A percentile compares a stretch with the other conserved stretches of the same genome.
Evolutionary conservation across 148 eudicot genomes (phyloP).

Genomic region (Salicornia ramosissima): DNA sequence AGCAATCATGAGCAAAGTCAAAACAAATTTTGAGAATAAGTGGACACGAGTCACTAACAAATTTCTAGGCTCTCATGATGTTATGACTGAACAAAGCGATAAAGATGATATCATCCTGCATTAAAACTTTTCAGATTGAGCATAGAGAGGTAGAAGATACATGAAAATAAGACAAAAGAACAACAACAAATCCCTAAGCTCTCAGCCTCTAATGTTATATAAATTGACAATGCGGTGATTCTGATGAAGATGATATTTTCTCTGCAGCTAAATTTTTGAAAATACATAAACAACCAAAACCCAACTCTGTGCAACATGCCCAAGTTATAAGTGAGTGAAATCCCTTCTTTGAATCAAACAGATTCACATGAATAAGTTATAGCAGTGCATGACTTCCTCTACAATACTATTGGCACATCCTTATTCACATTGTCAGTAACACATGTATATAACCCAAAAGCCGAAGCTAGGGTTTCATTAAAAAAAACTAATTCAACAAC

Average conservation of each 20-base stretch:
- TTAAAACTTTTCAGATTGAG: too few relatives aligned
- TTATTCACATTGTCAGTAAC: slow-evolving; percentile 2
- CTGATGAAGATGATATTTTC: too few relatives aligned
- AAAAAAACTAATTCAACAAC: neutral
- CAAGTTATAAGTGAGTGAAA: neutral
- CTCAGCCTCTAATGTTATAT: too few relatives aligned
- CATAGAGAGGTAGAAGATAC: too few relatives aligned
- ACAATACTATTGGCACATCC: neutral
- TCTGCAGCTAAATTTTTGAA: neutral
- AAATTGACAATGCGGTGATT: too few relatives aligned
- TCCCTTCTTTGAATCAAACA: neutral
- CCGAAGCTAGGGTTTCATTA: slow-evolving; percentile 26
- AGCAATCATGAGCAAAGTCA: too few relatives aligned
- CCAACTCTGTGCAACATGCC: neutral
- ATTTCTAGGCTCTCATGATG: neutral
- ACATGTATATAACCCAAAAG: neutral
- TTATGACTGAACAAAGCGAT: neutral
- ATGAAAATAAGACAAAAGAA: too few relatives aligned
- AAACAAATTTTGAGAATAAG: neutral
- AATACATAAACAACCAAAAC: neutral
- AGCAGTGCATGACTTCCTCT: neutral
- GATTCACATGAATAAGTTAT: neutral
- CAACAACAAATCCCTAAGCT: too few relatives aligned
- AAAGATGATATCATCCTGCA: neutral
- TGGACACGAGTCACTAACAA: neutral